A percentile compares a stretch with the other conserved stretches of the same genome.
These are phyloP conservation scores for Daedalea quercina DNA, from an alignment of 768 basidiomycete genomes.

Conservation along the genomic window DNA sequence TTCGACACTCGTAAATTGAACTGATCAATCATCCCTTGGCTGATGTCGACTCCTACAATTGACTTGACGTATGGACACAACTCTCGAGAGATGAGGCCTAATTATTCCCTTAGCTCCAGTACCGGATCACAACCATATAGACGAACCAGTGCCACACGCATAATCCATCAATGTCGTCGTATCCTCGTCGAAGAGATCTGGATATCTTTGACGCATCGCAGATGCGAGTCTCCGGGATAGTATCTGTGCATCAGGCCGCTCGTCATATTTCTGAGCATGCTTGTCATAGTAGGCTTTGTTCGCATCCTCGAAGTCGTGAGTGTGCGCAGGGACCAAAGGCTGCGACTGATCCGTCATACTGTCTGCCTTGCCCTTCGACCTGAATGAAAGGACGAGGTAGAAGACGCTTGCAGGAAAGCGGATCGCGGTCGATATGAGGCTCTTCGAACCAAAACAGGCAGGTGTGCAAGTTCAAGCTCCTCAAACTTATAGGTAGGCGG, in stretches of 20 bases:
- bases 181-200: slow-evolving; percentile 41
- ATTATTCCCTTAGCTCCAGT: not conserved
- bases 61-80: slow-evolving; percentile 57
- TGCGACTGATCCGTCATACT: not conserved
- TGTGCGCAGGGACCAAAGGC: not conserved
- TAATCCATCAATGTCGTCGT: slow-evolving; percentile 61
- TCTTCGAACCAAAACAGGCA: not conserved
- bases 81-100: slow-evolving; percentile 59
- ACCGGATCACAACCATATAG: not conserved
- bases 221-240: not conserved
- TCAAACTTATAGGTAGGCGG: no score
- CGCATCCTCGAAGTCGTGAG: slow-evolving; percentile 9
- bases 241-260: not conserved
- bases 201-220: slow-evolving; percentile 24
- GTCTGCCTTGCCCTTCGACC: no score
- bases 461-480: not conserved
- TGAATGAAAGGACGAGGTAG: not conserved
- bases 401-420: not conserved
- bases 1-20: slow-evolving; percentile 53
- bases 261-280: slow-evolving; percentile 9
- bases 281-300: slow-evolving; percentile 13
- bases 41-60: slow-evolving; percentile 74
- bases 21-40: slow-evolving; percentile 58
- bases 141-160: slow-evolving; percentile 65
- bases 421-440: not conserved